phyloP scores from a whole-genome alignment of 2,329 filamentous ascomycete species.

The Leptographium flavum region DNA sequence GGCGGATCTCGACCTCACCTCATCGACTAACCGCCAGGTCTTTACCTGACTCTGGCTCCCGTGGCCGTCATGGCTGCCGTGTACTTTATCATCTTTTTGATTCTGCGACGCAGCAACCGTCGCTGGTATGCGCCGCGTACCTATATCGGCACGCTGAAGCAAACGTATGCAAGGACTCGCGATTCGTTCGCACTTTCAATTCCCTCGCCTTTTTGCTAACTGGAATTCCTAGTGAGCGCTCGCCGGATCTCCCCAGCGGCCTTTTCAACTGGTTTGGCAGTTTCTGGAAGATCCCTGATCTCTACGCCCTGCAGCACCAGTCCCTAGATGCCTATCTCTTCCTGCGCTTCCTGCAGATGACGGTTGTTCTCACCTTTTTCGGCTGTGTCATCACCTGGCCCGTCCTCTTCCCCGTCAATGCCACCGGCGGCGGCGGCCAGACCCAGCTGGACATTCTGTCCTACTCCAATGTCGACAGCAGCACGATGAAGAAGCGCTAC shows the following conservation, averaged over 20 bases:
- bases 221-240: conserved; percentile 31
- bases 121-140: conserved; percentile 36
- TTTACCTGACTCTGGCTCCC: conserved; percentile 28
- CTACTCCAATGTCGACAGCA: conserved; percentile 57
- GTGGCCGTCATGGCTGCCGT: conserved; percentile 22
- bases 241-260: conserved; percentile 43
- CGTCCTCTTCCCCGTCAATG: conserved; percentile 72
- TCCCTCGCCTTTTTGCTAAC: background rate
- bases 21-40: conserved; percentile 13
- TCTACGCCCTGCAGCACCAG: conserved; percentile 75
- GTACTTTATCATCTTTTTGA: conserved; percentile 29
- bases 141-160: conserved; percentile 30
- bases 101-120: conserved; percentile 28
- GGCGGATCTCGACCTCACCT: no score
- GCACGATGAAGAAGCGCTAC: conserved; percentile 34
- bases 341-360: conserved; percentile 71
- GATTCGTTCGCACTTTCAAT: no score
- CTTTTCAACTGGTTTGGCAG: conserved; percentile 52
- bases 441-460: conserved; percentile 62
- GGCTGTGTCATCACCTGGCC: conserved; percentile 80
- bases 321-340: conserved; percentile 88
- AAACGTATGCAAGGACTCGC: conserved; percentile 24
- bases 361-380: conserved; percentile 63
- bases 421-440: conserved; percentile 56
- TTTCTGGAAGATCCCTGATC: conserved; percentile 58